Base-by-base conservation (phyloP, 192 early-diverging fungal genomes). In the Globomyces pollinis-pini region DNA sequence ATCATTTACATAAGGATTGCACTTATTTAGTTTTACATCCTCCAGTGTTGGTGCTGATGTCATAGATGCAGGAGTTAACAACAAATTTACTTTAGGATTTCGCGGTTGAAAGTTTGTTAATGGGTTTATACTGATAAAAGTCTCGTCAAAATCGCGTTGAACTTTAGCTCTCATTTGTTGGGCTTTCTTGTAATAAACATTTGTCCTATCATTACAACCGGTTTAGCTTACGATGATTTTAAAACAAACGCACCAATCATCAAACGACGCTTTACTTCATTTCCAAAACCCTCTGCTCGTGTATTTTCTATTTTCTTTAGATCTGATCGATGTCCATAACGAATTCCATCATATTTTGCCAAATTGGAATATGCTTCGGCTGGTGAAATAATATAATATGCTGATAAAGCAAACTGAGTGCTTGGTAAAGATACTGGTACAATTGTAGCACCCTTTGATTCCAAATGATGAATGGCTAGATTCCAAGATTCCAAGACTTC, bases 281-380 rank as follows among this genome's bases (percentile, higher is more conserved):
- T 71, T 3, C 93, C 93, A 62, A 96, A 84, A 7, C 84, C 85
- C 45, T 77, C 68, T 34, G 72, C 70, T 33, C 93, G 70, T 3
- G 86, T 86, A 29, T 80, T 59, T 15, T 79, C 76, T 56, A 88
- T 85, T 50, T 59, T 28, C 13, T 15, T 15, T 9, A 23, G 28
- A 21, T 20, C 23, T 34, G 35, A 16, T 45, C 28, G 30, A 20
- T 28, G 13, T 69, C 94, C 94, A 66, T 88, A 97, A 51, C 89
- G 79, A 6, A 91, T 58, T 4, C 94, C 94, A 64, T 94, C 91
- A 57, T 78, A 97, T 43, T 89, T 75, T 41, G 91, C 84, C 41
- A 97, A 65, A 62, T 97, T 97, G 16, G 90, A 93, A 3, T 84
- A 86, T 0, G 94, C 91, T 68, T 97, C 94, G 3, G 94, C 92